Percentiles rank a stretch among this genome's conserved stretches.
phyloP scores from a whole-genome alignment of 1,139 yeast genomes.

The Yamadazyma songkhlaensis region DNA sequence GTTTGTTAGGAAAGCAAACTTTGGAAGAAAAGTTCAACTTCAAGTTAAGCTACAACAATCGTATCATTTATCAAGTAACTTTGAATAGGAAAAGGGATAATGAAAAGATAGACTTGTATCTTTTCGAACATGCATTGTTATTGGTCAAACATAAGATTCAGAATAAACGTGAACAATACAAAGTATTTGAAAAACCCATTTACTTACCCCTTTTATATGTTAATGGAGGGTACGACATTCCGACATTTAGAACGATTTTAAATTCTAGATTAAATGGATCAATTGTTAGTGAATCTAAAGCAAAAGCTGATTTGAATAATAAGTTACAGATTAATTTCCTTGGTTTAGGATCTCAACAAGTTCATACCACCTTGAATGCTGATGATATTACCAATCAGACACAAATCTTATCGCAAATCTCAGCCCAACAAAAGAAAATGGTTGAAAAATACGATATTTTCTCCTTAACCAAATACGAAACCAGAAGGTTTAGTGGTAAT shows the following conservation, averaged over 20 bases:
- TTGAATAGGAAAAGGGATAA: slow-evolving; percentile 66
- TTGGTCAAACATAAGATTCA: slow-evolving; percentile 85
- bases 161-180: slow-evolving; percentile 86
- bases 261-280: slow-evolving; percentile 35
- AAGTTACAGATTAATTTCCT: slow-evolving; percentile 49
- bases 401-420: slow-evolving; percentile 76
- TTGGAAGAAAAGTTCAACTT: slow-evolving; percentile 56
- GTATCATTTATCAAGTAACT: slow-evolving; percentile 78
- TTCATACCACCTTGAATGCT: slow-evolving; percentile 44
- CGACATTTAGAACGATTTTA: slow-evolving; percentile 52
- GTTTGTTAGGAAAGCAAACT: slow-evolving; percentile 77
- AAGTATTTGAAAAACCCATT: slow-evolving; percentile 90
- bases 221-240: slow-evolving; percentile 76
- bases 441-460: slow-evolving; percentile 76
- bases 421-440: slow-evolving; percentile 72
- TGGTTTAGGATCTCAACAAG: slow-evolving; percentile 45
- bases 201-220: slow-evolving; percentile 81
- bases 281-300: slow-evolving; percentile 36
- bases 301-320: slow-evolving; percentile 29
- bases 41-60: slow-evolving; percentile 76
- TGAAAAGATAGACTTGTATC: slow-evolving; percentile 77
- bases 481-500: slow-evolving; percentile 68
- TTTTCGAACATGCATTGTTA: slow-evolving; percentile 84
- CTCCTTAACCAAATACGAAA: slow-evolving; percentile 71
- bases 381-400: slow-evolving; percentile 64